Evolutionary conservation across 2,329 filamentous ascomycete species (phyloP).

Genomic region (Xylariaceae sp.): DNA sequence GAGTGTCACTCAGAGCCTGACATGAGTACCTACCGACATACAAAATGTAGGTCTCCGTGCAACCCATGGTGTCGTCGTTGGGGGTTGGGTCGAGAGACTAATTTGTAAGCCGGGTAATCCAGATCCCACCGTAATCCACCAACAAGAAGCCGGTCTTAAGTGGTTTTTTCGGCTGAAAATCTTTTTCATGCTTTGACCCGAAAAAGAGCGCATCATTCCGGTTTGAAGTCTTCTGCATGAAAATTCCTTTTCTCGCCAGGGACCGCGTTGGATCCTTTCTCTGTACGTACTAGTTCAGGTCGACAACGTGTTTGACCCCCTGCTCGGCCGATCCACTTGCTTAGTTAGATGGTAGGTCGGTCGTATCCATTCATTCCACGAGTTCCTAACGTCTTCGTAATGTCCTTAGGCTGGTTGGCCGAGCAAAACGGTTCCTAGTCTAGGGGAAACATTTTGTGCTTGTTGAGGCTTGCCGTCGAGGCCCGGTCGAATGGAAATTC

Average conservation of each 20-base stretch:
- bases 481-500: too few relatives aligned
- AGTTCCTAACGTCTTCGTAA: too few relatives aligned
- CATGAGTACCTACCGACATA: too few relatives aligned
- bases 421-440: neutral
- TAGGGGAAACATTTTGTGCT: too few relatives aligned
- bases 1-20: too few relatives aligned
- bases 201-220: neutral
- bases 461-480: too few relatives aligned
- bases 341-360: neutral
- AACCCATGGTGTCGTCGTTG: too few relatives aligned
- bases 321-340: neutral
- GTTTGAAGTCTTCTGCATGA: neutral
- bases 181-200: neutral
- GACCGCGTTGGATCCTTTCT: neutral
- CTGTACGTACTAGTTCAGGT: neutral
- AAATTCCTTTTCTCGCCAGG: neutral
- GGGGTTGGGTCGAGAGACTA: too few relatives aligned
- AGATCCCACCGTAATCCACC: too few relatives aligned
- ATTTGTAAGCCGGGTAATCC: too few relatives aligned
- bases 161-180: neutral
- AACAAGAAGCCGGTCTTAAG: neutral
- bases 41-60: too few relatives aligned
- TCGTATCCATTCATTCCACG: too few relatives aligned
- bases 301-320: neutral
- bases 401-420: neutral